phyloP scores from a whole-genome alignment of 2,329 filamentous ascomycete species.

The Malbranchea cinnamomea region DNA sequence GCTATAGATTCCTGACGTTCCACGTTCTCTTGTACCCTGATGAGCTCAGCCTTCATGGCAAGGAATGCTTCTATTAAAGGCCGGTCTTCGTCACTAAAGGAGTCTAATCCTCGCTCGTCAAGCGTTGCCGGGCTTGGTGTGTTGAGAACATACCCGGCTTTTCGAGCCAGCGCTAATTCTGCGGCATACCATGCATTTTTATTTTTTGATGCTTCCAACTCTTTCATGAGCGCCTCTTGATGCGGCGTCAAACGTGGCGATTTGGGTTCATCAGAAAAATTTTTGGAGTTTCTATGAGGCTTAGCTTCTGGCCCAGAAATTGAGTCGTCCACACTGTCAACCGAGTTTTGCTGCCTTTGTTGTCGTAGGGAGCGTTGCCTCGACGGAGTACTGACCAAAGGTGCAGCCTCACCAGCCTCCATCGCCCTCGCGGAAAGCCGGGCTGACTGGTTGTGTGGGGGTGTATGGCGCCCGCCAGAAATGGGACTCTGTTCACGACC shows the following conservation, averaged over 20 bases:
- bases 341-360: slow-evolving; percentile 46
- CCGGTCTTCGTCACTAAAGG: slow-evolving; percentile 81
- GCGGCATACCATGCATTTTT: slow-evolving; percentile 96
- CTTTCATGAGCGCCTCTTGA: slow-evolving; percentile 57
- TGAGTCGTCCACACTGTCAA: slow-evolving; percentile 53
- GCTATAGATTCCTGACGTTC: slow-evolving; percentile 77
- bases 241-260: slow-evolving; percentile 31
- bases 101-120: slow-evolving; percentile 62
- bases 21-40: slow-evolving; percentile 77
- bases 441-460: slow-evolving; percentile 35
- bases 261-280: slow-evolving; percentile 27
- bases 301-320: slow-evolving; percentile 29
- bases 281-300: slow-evolving; percentile 26
- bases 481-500: slow-evolving; percentile 34
- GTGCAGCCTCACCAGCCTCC: slow-evolving; percentile 32
- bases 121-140: slow-evolving; percentile 38
- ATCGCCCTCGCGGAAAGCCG: slow-evolving; percentile 26
- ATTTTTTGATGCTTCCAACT: slow-evolving; percentile 70
- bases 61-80: slow-evolving; percentile 84
- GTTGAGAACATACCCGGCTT: slow-evolving; percentile 65
- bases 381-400: slow-evolving; percentile 27
- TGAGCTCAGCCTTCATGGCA: slow-evolving; percentile 76
- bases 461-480: slow-evolving; percentile 49
- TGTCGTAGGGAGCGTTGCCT: slow-evolving; percentile 40
- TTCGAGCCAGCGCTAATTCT: slow-evolving; percentile 79